Conservation (phyloP, 1,284 basidiomycete genomes). For the Dichomitus squalens region DNA sequence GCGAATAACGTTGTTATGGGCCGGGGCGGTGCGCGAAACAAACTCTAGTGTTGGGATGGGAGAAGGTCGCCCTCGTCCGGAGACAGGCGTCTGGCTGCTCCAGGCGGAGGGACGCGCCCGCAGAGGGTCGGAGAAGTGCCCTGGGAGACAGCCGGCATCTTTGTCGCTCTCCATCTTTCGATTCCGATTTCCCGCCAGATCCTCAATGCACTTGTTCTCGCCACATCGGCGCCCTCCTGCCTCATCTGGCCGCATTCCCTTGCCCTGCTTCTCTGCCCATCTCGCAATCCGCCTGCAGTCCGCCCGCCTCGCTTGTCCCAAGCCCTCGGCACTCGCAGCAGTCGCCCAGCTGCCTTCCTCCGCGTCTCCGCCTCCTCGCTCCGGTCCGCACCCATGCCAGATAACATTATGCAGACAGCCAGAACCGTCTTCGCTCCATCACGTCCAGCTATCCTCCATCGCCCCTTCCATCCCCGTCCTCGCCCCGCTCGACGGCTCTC, state of each 20-base stretch:
- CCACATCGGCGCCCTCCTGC: constrained; percentile 10
- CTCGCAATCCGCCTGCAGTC: not conserved
- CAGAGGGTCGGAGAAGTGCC: not conserved
- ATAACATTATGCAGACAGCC: constrained; percentile 25
- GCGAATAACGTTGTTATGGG: constrained; percentile 16
- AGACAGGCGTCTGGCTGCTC: no score
- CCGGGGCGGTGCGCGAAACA: constrained; percentile 16
- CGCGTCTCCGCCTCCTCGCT: constrained; percentile 8
- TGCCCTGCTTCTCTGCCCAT: not conserved
- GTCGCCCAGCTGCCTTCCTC: not conserved
- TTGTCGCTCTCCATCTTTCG: constrained; percentile 3
- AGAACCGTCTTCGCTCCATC: constrained; percentile 1
- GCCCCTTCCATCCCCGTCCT: no score
- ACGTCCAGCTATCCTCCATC: constrained; percentile 3
- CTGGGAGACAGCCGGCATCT: constrained; percentile 16
- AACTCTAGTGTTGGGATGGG: not conserved
- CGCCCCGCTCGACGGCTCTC: not conserved
- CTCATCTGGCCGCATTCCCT: constrained; percentile 10
- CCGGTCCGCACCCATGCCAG: constrained; percentile 31
- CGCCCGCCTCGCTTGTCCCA: not conserved
- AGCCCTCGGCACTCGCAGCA: not conserved
- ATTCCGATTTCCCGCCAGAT: constrained; percentile 3
- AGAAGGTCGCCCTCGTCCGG: not conserved
- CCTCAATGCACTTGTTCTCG: constrained; percentile 4
- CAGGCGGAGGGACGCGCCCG: not conserved